phyloP scores from a whole-genome alignment of 257 asterid genomes.

The Solanum pinnatisectum region DNA sequence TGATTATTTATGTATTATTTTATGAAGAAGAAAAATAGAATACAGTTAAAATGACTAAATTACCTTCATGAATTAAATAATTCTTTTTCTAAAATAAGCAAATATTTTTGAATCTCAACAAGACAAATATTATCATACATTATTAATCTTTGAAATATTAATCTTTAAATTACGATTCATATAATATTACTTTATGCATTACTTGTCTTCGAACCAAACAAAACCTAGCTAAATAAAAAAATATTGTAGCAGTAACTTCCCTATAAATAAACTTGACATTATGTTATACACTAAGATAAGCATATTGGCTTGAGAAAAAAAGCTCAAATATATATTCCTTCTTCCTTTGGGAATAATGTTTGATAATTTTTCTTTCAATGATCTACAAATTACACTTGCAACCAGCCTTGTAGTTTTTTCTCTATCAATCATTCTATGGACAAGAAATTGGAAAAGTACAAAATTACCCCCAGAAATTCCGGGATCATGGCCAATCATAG shows the following conservation, averaged over 20 bases:
- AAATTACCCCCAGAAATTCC: slow-evolving; percentile 26
- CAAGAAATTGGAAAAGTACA: background rate
- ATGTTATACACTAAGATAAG: background rate
- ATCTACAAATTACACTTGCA: background rate
- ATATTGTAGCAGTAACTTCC: background rate
- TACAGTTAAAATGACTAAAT: background rate
- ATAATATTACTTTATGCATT: background rate
- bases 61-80: background rate
- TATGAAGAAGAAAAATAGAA: background rate
- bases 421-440: background rate
- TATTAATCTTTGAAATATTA: background rate
- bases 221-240: background rate
- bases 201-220: background rate
- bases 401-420: background rate
- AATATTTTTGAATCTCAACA: background rate
- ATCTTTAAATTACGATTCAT: background rate
- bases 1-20: background rate
- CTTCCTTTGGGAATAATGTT: background rate
- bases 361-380: background rate
- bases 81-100: background rate
- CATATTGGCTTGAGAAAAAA: background rate
- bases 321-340: background rate
- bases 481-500: slow-evolving; percentile 50
- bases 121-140: background rate
- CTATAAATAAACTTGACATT: background rate